Evolutionary conservation across 192 early-diverging fungal genomes (phyloP).

Genomic region (Entrophospora sp.): DNA sequence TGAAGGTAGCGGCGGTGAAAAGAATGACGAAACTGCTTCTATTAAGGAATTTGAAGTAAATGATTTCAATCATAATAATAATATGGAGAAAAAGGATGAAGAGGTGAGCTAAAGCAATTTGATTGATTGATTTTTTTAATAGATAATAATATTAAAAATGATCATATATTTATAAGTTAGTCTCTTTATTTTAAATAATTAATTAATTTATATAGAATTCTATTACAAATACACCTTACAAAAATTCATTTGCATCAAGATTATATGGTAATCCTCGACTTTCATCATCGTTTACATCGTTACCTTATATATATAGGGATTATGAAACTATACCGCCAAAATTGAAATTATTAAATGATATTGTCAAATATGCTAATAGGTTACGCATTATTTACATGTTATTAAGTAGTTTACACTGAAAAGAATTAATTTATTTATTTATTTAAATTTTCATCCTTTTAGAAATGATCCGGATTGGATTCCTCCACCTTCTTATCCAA

Average conservation of each 20-base stretch:
- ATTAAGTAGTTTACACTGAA: not conserved
- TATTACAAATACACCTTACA: constrained; percentile 51
- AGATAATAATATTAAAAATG: constrained; percentile 21
- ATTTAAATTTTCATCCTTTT: too few relatives aligned
- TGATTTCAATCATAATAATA: not conserved
- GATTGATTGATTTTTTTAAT: not conserved
- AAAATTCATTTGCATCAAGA: constrained; percentile 66
- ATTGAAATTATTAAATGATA: constrained; percentile 38
- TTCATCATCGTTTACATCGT: constrained; percentile 53
- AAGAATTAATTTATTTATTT: constrained; percentile 2
- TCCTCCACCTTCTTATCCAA: constrained; percentile 28
- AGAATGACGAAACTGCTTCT: not conserved
- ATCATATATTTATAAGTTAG: constrained; percentile 23
- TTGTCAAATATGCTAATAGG: constrained; percentile 25
- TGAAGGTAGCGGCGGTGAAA: not conserved
- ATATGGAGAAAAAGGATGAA: not conserved
- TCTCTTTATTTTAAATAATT: constrained; percentile 20
- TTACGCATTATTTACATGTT: constrained; percentile 25
- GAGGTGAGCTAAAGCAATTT: not conserved
- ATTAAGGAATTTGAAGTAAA: too few relatives aligned
- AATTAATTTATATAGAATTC: constrained; percentile 27
- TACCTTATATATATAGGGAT: constrained; percentile 79
- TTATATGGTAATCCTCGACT: constrained; percentile 54
- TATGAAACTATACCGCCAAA: constrained; percentile 40
- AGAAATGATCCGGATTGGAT: constrained; percentile 9